phyloP scores from a whole-genome alignment of 345 rosid species.

The Euphorbia peplus region DNA sequence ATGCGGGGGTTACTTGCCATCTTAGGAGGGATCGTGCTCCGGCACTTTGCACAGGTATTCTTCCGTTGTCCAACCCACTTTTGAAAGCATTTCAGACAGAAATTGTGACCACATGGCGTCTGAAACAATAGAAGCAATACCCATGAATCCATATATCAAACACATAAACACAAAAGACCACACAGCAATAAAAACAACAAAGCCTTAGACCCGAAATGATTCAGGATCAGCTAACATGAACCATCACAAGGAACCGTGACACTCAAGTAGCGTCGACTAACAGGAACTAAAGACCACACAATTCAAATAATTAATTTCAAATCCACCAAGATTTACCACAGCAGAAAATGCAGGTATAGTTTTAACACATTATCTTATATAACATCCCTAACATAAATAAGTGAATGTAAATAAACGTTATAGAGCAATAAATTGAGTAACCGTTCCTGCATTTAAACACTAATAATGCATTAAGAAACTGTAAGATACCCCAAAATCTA shows the following conservation, averaged over 20 bases:
- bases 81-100: conserved; percentile 65
- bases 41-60: conserved; percentile 53
- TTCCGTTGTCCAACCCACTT: conserved; percentile 57
- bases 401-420: no score
- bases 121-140: conserved; percentile 24
- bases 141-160: not conserved
- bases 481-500: not conserved
- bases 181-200: no score
- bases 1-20: conserved; percentile 58
- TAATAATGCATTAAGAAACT: not conserved
- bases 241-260: no score
- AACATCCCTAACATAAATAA: no score
- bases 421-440: not conserved
- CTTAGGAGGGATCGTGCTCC: conserved; percentile 37
- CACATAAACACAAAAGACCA: not conserved
- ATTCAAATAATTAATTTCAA: not conserved
- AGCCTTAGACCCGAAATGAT: no score
- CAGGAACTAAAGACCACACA: not conserved
- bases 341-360: not conserved
- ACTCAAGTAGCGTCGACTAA: no score
- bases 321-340: not conserved
- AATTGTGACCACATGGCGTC: conserved; percentile 88
- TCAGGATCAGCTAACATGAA: no score
- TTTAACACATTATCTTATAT: not conserved
- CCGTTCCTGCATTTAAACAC: not conserved